Evolutionary conservation across 257 asterid genomes (phyloP).

Genomic region (Leptodermis oblonga): DNA sequence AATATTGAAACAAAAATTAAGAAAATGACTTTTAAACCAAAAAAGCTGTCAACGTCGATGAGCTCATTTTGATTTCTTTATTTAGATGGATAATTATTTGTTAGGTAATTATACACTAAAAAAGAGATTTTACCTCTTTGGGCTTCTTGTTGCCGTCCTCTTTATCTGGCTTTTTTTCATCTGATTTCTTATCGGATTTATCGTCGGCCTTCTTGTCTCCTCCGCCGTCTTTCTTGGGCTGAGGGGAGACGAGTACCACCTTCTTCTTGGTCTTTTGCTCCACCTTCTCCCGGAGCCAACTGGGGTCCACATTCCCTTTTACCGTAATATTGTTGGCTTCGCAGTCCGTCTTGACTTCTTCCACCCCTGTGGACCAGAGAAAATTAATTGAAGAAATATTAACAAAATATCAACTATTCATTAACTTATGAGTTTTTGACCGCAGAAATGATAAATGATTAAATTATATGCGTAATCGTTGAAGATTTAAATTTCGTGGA

Average conservation of each 20-base stretch:
- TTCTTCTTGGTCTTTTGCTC: constrained; percentile 75
- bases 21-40: not conserved
- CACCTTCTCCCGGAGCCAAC: constrained; percentile 61
- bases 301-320: constrained; percentile 80
- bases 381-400: no score
- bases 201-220: constrained; percentile 33
- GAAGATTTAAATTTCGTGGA: not conserved
- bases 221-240: constrained; percentile 43
- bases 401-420: not conserved
- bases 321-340: constrained; percentile 65
- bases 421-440: no score
- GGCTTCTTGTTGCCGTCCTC: constrained; percentile 32
- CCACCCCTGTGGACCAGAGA: constrained; percentile 58
- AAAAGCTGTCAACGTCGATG: not conserved
- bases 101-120: no score
- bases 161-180: constrained; percentile 27
- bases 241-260: constrained; percentile 78
- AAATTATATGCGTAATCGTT: no score
- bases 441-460: no score
- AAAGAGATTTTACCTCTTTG: constrained; percentile 26
- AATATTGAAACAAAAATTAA: not conserved
- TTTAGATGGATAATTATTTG: not conserved
- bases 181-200: constrained; percentile 26
- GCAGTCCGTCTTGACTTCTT: constrained; percentile 69
- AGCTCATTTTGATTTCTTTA: not conserved